Evolutionary conservation across 1,139 yeast species (phyloP).

Genomic region (Eremothecium sinecaudum): DNA sequence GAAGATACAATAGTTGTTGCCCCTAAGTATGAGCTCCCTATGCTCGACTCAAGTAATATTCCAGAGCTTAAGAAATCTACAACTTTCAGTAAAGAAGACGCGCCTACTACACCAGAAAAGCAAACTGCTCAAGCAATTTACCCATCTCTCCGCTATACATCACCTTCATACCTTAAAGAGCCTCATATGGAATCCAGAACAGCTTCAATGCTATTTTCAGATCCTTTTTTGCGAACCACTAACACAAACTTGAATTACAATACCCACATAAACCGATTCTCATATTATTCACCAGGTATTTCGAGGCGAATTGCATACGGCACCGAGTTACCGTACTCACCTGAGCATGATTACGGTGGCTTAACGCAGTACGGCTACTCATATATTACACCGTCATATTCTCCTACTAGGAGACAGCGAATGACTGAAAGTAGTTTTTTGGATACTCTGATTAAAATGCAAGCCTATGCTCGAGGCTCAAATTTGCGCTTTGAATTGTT

Average conservation of each 20-base stretch:
- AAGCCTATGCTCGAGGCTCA: slow-evolving; percentile 59
- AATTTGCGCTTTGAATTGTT: slow-evolving; percentile 52
- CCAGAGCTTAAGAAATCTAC: too few relatives aligned
- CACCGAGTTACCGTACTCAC: slow-evolving; percentile 22
- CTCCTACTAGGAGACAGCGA: slow-evolving; percentile 30
- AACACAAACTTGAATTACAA: slow-evolving; percentile 20
- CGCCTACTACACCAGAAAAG: slow-evolving; percentile 1
- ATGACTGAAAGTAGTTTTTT: slow-evolving; percentile 32
- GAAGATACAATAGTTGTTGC: too few relatives aligned
- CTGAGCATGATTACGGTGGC: slow-evolving; percentile 15
- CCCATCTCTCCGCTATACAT: too few relatives aligned
- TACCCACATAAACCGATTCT: slow-evolving; percentile 25
- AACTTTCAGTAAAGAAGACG: too few relatives aligned
- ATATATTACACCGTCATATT: slow-evolving; percentile 23
- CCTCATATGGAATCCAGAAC: slow-evolving; percentile 3
- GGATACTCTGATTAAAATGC: slow-evolving; percentile 37
- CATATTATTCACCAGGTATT: slow-evolving; percentile 30
- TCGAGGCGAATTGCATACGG: slow-evolving; percentile 24
- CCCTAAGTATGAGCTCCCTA: too few relatives aligned
- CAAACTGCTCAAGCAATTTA: too few relatives aligned
- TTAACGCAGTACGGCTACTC: slow-evolving; percentile 17
- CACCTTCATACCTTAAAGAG: neutral
- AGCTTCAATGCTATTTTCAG: slow-evolving; percentile 2
- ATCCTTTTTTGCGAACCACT: slow-evolving; percentile 3
- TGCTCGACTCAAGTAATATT: too few relatives aligned